phyloP scores from a whole-genome alignment of 495 filamentous ascomycete species.

The Stereocaulon alpinum region DNA sequence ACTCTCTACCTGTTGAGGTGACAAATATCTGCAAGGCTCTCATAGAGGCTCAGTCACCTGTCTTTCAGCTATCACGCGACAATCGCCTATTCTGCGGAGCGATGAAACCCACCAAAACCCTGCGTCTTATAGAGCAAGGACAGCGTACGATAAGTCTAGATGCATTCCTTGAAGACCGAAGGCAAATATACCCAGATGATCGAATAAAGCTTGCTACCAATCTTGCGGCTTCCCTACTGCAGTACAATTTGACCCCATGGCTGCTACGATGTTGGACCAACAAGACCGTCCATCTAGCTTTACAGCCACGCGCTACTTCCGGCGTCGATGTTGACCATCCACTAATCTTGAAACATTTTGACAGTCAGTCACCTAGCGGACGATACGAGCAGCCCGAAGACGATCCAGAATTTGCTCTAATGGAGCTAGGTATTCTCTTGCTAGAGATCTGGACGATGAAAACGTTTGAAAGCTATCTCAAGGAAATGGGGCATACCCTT shows the following conservation, averaged over 20 bases:
- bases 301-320: not conserved
- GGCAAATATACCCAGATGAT: constrained; percentile 4
- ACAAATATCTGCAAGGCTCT: not conserved
- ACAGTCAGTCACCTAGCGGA: not conserved
- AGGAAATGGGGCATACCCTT: not conserved
- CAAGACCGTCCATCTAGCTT: not conserved
- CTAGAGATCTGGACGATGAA: not conserved
- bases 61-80: constrained; percentile 1
- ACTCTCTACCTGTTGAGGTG: not conserved
- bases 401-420: not conserved
- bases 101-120: not conserved
- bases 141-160: not conserved
- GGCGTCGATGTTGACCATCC: constrained; percentile 7
- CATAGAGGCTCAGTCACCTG: not conserved
- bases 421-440: not conserved
- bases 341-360: not conserved
- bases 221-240: not conserved
- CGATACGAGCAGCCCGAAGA: not conserved
- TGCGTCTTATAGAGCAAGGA: not conserved
- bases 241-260: constrained; percentile 4
- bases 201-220: constrained; percentile 3
- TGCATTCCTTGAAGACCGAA: not conserved
- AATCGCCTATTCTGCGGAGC: not conserved
- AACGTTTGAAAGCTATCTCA: not conserved
- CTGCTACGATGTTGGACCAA: not conserved